These are phyloP conservation scores for Monilinia laxa DNA, from an alignment of 2,329 filamentous ascomycete genomes.

Conservation along the genomic window DNA sequence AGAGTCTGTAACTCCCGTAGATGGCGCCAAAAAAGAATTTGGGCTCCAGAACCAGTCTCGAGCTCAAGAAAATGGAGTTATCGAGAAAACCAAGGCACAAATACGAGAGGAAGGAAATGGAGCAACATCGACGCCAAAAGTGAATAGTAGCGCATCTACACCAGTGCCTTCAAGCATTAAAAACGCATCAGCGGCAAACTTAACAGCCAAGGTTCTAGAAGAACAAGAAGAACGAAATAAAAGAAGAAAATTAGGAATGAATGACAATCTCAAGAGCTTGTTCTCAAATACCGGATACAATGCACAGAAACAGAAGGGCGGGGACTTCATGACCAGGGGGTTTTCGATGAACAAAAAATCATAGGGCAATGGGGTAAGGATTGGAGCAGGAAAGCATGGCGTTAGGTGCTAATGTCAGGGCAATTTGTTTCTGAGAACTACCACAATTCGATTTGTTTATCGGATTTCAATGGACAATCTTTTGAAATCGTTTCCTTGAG, in stretches of 20 bases:
- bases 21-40: conserved; percentile 24
- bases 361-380: neutral
- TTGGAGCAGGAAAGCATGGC: neutral
- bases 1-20: conserved; percentile 35
- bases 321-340: conserved; percentile 59
- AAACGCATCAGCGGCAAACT: conserved; percentile 77
- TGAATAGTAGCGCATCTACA: conserved; percentile 41
- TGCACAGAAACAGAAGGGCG: conserved; percentile 43
- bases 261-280: conserved; percentile 55
- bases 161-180: conserved; percentile 63
- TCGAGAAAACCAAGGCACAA: conserved; percentile 31
- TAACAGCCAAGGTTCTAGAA: conserved; percentile 82
- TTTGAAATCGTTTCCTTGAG: neutral
- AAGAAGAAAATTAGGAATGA: conserved; percentile 64
- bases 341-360: conserved; percentile 50
- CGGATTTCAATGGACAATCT: neutral
- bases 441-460: neutral
- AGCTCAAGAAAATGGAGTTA: conserved; percentile 35
- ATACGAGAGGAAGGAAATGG: conserved; percentile 34
- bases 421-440: neutral
- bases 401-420: neutral
- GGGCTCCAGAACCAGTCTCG: conserved; percentile 30
- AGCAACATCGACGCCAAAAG: conserved; percentile 26
- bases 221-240: conserved; percentile 85
- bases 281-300: conserved; percentile 49